Base-by-base conservation (phyloP, 2,329 filamentous ascomycete species). In the Aschersonia sp. region DNA sequence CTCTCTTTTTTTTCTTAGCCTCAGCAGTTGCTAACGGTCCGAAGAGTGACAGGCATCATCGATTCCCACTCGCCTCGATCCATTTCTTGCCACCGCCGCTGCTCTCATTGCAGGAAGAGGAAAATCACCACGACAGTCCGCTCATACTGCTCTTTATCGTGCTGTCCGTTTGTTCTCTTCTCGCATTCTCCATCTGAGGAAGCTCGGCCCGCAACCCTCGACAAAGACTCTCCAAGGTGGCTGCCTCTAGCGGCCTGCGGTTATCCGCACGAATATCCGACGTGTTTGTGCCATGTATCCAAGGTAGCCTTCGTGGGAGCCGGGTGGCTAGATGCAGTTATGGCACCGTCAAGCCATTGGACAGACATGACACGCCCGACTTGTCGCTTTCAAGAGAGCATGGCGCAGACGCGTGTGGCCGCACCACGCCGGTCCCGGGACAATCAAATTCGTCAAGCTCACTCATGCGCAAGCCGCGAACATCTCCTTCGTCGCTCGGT, bases 221-320 rank as follows among this genome's bases (percentile, higher is more conserved):
- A 6, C 9, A 5, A 44, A 53, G 52, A 52, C 44, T 51, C 56
- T 51, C 52, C 57, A 64, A 61, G 51, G 55, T 66, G 64, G 64
- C 64, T 54, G 54, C 54, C 51, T 49, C 61, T 50, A 64, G 64
- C 55, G 61, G 65, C 55, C 60, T 63, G 62, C 68, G 71, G 65
- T 61, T 66, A 56, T 61, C 63, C 59, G 65, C 67, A 60, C 64
- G 65, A 60, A 67, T 68, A 67, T 57, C 62, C 48, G 57, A 58
- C 51, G 62, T 49, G 58, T 52, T 53, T 43, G 51, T 59, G 49
- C 49, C 46, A 72, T 74, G 72, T 55, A 57, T 54, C 43, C 61
- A 48, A 64, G 60, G 64, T 72, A 68, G 61, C 59, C 48, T 53
- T 40, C 52, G 48, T 20, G 58, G 54, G 52, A 61, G 62, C 64